Evolutionary conservation across 2,329 filamentous ascomycete species (phyloP).

Genomic region (Verticillium longisporum): DNA sequence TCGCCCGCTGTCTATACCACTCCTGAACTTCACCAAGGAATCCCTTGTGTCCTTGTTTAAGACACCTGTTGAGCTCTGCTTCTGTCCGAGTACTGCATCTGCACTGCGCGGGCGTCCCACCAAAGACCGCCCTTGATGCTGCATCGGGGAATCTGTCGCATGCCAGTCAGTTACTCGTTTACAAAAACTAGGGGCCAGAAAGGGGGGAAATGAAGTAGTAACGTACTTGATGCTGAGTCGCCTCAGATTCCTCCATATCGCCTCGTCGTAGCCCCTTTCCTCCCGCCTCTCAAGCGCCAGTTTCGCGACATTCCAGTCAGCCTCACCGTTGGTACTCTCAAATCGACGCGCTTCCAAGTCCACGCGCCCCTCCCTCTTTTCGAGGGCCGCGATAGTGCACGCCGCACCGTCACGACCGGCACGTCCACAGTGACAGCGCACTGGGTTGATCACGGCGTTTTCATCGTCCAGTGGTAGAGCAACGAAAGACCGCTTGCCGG

Average conservation of each 20-base stretch:
- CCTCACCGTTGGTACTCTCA: constrained; percentile 11
- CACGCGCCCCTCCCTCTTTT: constrained; percentile 17
- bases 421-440: constrained; percentile 25
- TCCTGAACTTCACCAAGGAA: constrained; percentile 22
- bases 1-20: constrained; percentile 16
- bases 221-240: constrained; percentile 20
- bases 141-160: constrained; percentile 13
- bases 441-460: constrained; percentile 21
- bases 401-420: constrained; percentile 16
- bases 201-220: not conserved
- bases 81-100: constrained; percentile 17
- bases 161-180: not conserved
- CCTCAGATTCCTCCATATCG: constrained; percentile 17
- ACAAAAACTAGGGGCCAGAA: no score
- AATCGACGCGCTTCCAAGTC: constrained; percentile 19
- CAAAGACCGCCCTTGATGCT: constrained; percentile 15
- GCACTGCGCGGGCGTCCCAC: constrained; percentile 18
- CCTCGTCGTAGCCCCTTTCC: constrained; percentile 5
- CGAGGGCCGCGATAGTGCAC: constrained; percentile 11
- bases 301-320: constrained; percentile 22
- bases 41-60: constrained; percentile 18
- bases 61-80: constrained; percentile 16
- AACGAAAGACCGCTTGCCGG: constrained; percentile 18
- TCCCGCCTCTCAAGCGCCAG: constrained; percentile 15
- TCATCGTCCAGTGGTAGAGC: constrained; percentile 23